Base-by-base conservation (phyloP, 139 green algal genomes). In the Nannochloris sp. region DNA sequence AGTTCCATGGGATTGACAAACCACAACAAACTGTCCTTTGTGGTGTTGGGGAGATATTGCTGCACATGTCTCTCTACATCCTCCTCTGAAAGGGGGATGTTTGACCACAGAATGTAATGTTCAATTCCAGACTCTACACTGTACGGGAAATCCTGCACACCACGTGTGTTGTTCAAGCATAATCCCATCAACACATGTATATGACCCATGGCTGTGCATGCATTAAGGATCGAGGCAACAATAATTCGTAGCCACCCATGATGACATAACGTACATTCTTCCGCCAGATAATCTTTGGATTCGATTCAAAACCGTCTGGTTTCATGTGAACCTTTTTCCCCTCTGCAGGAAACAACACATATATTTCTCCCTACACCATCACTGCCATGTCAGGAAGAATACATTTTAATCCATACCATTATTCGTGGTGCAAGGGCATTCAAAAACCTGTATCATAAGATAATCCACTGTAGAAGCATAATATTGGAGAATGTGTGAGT, bases 1-100 rank as follows among this genome's bases (percentile, higher is more conserved):
- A 66, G 48, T 31, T 49, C 25, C 17, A 26, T 14, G 17, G 60
- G 60, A 43, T 66, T 66, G 5, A 66, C 33, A 57, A 66, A 66
- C 25, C 26, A 59, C 20, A 37, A 26, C 11, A 33, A 66, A 6
- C 57, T 44, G 46, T 28, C 33, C 33, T 13, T 40, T 40, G 33
- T 40, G 12, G 10, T 56, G 11, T 44, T 44, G 10, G 51, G 60
- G 11, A 29, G 9, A 10, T 28, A 4, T 23, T 14, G 6, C n/a
- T n/a, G 12, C n/a, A 45, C 8, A 31, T 56, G 12, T 20, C 10
- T 20, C n/a, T 49, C 16, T 13, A 66, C 14, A 12, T 66, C 33
- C 23, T 40, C 33, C n/a, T 59, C 12, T 29, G 13, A 10, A 12
- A 66, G 13, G 10, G 60, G 60, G 8, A n/a, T 17, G 10, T 13